phyloP scores from a whole-genome alignment of 371 early-diverging fungal species.

The Mortierella sp. region DNA sequence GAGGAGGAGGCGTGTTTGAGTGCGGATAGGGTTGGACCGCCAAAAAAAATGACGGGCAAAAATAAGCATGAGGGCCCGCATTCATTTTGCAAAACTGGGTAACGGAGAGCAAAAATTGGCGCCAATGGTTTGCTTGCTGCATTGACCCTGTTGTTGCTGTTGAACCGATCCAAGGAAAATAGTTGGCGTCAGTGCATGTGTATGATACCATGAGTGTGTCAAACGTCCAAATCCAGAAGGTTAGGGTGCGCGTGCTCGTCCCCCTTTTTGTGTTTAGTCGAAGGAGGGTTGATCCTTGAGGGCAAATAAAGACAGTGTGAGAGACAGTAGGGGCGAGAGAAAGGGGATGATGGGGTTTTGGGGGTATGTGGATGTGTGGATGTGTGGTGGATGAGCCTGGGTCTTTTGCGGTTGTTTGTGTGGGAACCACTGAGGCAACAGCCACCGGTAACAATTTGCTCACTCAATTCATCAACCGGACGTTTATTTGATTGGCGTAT shows the following conservation, averaged over 20 bases:
- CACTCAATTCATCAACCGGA: background rate
- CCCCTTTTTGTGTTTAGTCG: background rate
- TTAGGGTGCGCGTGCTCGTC: background rate
- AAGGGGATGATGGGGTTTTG: background rate
- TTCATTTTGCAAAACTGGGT: background rate
- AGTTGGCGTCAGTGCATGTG: conserved; percentile 2
- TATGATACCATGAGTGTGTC: background rate
- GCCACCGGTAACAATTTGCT: background rate
- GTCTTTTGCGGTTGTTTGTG: too few species aligned
- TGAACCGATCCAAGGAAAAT: background rate
- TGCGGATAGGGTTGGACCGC: background rate
- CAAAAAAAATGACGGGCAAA: background rate
- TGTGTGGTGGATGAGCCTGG: background rate
- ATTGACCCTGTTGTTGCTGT: background rate
- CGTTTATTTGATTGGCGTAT: background rate
- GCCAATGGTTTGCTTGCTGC: background rate
- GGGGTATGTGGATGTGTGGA: background rate
- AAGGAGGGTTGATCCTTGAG: too few species aligned
- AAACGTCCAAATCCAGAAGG: background rate
- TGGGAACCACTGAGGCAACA: too few species aligned
- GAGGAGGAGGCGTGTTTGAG: background rate
- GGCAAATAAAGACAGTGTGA: too few species aligned
- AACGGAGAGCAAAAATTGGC: background rate
- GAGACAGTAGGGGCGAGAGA: too few species aligned
- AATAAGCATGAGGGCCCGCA: background rate